Base-by-base conservation (phyloP, 768 basidiomycete species). In the Mycena maculata region DNA sequence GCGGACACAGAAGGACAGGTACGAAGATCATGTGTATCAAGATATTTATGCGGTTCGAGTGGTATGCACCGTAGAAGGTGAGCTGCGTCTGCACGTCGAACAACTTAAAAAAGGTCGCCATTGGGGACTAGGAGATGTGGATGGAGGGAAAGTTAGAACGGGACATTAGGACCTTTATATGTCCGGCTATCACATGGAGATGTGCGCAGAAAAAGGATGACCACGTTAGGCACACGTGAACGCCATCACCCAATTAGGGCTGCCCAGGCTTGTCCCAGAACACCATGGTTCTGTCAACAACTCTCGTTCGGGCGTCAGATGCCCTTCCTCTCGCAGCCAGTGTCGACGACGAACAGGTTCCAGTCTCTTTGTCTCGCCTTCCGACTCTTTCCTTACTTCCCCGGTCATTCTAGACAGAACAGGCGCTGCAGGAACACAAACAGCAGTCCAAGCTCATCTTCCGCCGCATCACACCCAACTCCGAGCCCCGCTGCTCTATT, bases 391-490 rank as follows among this genome's bases (percentile, higher is more conserved):
- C 52, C 42, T 65, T 49, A 52, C 54, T 30, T 38, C 36, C 23
- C 44, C 53, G 68, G 64, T 76, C 58, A 18, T 64, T 74, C 48
- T 70, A 99, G 97, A 98, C 95, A 71, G 96, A 99, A 79, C 92
- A 93, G 76, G 86, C 91, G 61, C 83, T 99, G 42, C 94, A 96
- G 76, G 98, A 99, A 80, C 95, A 98, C 84, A 99, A 99, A 78
- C 97, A 98, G 72, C 97, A 99, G 78, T 90, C 96, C 33, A 99
- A 99, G 79, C 87, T 99, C 72, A 92, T 99, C 73, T 98, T 98
- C 78, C 88, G 96, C 65, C 90, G 98, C 41, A 91, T 99, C 74
- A 94, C 93, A 28, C 89, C 95, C 48, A 96, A 98, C 78, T 91
- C 94, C 23, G 98, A 99, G 77, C 95, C 96, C 11, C 88, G 93